Evolutionary conservation across 1,284 basidiomycete species (phyloP).

Genomic region (Rhodotorula mucilaginosa): DNA sequence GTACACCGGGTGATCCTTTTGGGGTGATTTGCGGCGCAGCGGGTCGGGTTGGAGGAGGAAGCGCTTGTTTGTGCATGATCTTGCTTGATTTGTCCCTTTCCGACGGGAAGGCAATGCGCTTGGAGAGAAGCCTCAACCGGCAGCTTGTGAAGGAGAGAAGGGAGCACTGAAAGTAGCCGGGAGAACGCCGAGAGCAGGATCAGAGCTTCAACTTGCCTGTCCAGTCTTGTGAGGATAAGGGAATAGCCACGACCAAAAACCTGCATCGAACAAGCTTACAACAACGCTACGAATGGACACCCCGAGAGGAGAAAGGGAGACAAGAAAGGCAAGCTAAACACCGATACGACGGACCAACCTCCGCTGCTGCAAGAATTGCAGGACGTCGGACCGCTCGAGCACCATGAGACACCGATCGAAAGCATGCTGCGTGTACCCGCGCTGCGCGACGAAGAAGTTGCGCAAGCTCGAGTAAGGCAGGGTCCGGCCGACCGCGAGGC

Average conservation of each 20-base stretch:
- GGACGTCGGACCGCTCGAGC: slow-evolving; percentile 90
- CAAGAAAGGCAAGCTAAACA: slow-evolving; percentile 5
- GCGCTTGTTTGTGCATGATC: too few relatives aligned
- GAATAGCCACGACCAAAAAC: not conserved
- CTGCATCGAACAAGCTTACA: not conserved
- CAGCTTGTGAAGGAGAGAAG: too few relatives aligned
- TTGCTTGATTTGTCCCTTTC: too few relatives aligned
- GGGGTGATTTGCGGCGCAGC: too few relatives aligned
- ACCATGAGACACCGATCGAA: slow-evolving; percentile 89
- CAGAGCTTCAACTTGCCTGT: not conserved
- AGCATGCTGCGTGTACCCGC: slow-evolving; percentile 88
- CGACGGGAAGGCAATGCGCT: too few relatives aligned
- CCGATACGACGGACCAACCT: slow-evolving; percentile 42
- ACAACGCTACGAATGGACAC: slow-evolving; percentile 1
- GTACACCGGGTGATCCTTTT: too few relatives aligned
- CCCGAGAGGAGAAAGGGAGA: not conserved
- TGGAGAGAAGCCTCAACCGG: too few relatives aligned
- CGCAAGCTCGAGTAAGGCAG: slow-evolving; percentile 91
- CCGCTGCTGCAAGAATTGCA: slow-evolving; percentile 67
- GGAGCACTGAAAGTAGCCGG: too few relatives aligned
- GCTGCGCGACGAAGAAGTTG: slow-evolving; percentile 91
- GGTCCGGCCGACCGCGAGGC: slow-evolving; percentile 76
- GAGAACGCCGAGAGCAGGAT: too few relatives aligned
- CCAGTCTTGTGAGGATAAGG: too few relatives aligned
- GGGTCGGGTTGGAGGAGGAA: too few relatives aligned